Base-by-base conservation (phyloP, 73 alveolate species). In the Paramecium bursaria region DNA sequence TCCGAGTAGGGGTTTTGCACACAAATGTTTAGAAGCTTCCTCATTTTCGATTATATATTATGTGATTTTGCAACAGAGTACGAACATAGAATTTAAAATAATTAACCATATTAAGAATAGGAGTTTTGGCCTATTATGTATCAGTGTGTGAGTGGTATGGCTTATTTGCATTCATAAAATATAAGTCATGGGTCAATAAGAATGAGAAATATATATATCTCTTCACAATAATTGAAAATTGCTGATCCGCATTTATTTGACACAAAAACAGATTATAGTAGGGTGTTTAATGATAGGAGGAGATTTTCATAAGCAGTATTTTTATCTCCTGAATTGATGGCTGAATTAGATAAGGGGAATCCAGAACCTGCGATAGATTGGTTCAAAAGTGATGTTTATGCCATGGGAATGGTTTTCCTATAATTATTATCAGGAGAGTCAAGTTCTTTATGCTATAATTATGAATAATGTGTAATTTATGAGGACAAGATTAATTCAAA, bases 211-310 rank as follows among this genome's bases (percentile, higher is more conserved):
- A 54, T 79, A 6, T 79, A 49, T 42, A 79, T 79, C 23, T 53
- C 89, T 9, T 39, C 31, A 19, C 74, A 73, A 7, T 30, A 35
- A 21, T 52, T 48, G 30, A 79, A 79, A 79, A n/a, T 79, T 15
- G 89, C 89, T 11, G 89, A 79, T 42, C 89, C 89, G 31, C 85
- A 73, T 54, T 14, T 79, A 25, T 79, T 79, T 23, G 76, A 79
- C 48, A 44, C 51, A 4, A 39, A 54, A 26, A 73, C 42, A 13
- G 76, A 47, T 55, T 79, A 79, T 42, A 42, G 42, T 15, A 52
- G 23, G n/a, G 31, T 79, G 10, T 79, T 33, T 39, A 48, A 61
- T 39, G 76, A 79, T 11, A 48, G 46, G 54, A 14, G 46, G 75
- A 79, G 29, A 13, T 53, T 53, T 55, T 49, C 54, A 42, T 33